Evolutionary conservation across 2,329 filamentous ascomycete species (phyloP).

Genomic region (Xylaria sp.): DNA sequence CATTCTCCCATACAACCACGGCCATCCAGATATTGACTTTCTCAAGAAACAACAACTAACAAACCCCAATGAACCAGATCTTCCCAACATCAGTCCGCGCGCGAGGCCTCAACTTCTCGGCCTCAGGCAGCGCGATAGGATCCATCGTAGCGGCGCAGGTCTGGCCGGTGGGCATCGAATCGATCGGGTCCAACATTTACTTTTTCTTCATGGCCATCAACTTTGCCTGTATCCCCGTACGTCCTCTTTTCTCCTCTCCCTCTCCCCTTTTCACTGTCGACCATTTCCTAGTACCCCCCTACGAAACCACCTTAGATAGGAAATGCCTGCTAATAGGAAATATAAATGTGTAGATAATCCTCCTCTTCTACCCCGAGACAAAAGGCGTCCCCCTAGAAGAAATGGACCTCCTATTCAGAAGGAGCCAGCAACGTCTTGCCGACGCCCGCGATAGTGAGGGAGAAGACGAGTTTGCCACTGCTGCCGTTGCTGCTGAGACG

Average conservation of each 20-base stretch:
- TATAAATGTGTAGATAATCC: slow-evolving; percentile 38
- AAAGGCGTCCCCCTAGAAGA: slow-evolving; percentile 46
- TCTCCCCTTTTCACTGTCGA: background rate
- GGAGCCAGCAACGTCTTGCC: background rate
- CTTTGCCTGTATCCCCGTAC: slow-evolving; percentile 57
- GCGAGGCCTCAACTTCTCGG: slow-evolving; percentile 65
- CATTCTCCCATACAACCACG: too few species aligned
- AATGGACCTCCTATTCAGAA: slow-evolving; percentile 44
- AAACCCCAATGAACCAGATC: slow-evolving; percentile 51
- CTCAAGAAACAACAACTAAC: background rate
- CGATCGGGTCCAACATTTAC: slow-evolving; percentile 62
- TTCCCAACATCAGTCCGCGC: slow-evolving; percentile 68
- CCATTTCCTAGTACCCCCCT: background rate
- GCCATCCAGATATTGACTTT: too few species aligned
- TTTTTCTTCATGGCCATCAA: slow-evolving; percentile 68
- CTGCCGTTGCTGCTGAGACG: background rate
- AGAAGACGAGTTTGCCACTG: background rate
- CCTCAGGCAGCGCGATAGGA: slow-evolving; percentile 64
- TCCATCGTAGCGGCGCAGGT: slow-evolving; percentile 64
- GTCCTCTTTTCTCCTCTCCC: background rate
- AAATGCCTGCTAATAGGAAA: too few species aligned
- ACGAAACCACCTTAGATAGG: too few species aligned
- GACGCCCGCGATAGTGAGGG: background rate
- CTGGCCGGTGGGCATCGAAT: slow-evolving; percentile 64
- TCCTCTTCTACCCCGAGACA: slow-evolving; percentile 47